A percentile compares a stretch with the other conserved stretches of the same genome.
phyloP scores from a whole-genome alignment of 257 asterid species.

The Ajuga chamaepitys region DNA sequence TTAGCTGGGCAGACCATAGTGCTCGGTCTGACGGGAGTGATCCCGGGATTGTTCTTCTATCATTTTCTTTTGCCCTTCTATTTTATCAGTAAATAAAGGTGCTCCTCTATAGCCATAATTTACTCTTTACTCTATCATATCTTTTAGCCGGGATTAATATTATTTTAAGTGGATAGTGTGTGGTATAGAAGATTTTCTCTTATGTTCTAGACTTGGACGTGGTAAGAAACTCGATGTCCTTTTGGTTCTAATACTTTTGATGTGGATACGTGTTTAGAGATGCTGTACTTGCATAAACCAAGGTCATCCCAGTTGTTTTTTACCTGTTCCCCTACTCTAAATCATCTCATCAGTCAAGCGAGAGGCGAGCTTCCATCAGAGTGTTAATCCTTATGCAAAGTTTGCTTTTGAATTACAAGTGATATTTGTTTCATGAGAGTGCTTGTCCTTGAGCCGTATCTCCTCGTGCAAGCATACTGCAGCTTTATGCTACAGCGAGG shows the following conservation, averaged over 20 bases:
- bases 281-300: not conserved
- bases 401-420: not conserved
- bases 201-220: constrained; percentile 4
- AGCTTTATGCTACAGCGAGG: not conserved
- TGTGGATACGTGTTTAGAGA: not conserved
- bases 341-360: not conserved
- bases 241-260: not conserved
- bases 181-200: not conserved
- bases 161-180: not conserved
- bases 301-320: not conserved
- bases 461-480: not conserved
- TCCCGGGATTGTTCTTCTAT: too few relatives aligned
- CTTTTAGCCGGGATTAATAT: not conserved
- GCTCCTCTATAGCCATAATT: too few relatives aligned
- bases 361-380: not conserved
- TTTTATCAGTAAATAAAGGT: too few relatives aligned
- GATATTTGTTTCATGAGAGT: not conserved
- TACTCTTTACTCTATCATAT: too few relatives aligned
- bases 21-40: too few relatives aligned
- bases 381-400: too few relatives aligned
- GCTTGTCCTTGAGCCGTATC: not conserved
- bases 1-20: too few relatives aligned
- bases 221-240: constrained; percentile 3
- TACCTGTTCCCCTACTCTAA: not conserved
- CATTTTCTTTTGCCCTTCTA: too few relatives aligned